Evolutionary conservation across 495 filamentous ascomycete genomes (phyloP).

Genomic region (Penicillium bialowiezense): DNA sequence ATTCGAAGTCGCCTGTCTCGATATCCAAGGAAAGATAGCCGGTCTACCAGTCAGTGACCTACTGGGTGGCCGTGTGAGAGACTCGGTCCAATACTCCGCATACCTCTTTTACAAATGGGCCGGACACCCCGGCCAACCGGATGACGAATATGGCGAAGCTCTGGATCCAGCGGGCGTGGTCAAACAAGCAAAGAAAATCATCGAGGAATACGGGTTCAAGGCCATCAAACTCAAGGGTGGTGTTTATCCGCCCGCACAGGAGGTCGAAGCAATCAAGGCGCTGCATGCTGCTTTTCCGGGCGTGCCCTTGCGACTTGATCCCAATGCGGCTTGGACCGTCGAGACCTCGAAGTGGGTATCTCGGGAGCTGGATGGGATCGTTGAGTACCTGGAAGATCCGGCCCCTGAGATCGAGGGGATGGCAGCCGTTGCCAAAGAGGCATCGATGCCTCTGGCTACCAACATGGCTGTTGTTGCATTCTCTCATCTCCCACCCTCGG

Average conservation of each 20-base stretch:
- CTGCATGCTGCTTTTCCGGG: background rate
- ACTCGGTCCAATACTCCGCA: conserved; percentile 1
- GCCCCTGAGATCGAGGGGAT: conserved; percentile 1
- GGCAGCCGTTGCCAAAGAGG: conserved; percentile 1
- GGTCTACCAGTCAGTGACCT: background rate
- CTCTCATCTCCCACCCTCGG: background rate
- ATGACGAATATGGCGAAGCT: conserved; percentile 2
- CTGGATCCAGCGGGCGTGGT: background rate
- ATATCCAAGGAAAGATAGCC: background rate
- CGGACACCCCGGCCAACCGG: background rate
- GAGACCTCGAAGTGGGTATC: conserved; percentile 1
- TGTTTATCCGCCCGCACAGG: background rate
- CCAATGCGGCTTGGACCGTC: conserved; percentile 1
- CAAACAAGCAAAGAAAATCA: background rate
- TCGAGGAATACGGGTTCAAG: background rate
- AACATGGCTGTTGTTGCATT: conserved; percentile 6
- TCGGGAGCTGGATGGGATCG: background rate
- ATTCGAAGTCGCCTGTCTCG: background rate
- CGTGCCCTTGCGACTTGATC: background rate
- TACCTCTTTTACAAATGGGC: conserved; percentile 3
- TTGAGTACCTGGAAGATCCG: conserved; percentile 3
- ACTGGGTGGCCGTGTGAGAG: background rate
- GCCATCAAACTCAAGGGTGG: conserved; percentile 1
- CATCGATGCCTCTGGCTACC: conserved; percentile 2
- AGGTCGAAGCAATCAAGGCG: conserved; percentile 1